These are phyloP conservation scores for Carallia brachiata DNA, from an alignment of 345 rosid species.

Conservation along the genomic window DNA sequence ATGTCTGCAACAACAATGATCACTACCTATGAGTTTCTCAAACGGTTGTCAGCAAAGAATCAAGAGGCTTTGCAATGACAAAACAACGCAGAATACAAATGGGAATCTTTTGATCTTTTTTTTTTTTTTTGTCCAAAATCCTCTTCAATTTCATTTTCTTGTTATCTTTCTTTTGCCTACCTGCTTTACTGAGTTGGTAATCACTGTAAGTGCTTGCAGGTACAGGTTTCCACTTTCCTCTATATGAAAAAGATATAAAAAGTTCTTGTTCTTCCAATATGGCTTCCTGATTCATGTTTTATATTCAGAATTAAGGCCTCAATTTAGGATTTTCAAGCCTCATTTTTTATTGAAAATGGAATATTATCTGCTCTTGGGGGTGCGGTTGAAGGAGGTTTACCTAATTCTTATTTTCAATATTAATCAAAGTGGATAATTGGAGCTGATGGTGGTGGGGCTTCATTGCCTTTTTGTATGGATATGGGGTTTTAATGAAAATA, in stretches of 20 bases:
- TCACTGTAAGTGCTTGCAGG: slow-evolving; percentile 16
- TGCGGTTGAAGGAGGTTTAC: too few relatives aligned
- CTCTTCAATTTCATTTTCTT: not conserved
- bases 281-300: not conserved
- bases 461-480: too few relatives aligned
- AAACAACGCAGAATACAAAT: not conserved
- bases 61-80: slow-evolving; percentile 38
- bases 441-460: too few relatives aligned
- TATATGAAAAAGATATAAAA: not conserved
- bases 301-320: too few relatives aligned
- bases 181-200: not conserved
- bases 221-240: not conserved
- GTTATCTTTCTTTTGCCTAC: slow-evolving; percentile 1
- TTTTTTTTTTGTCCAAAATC: not conserved
- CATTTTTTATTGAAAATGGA: too few relatives aligned
- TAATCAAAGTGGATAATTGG: too few relatives aligned
- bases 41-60: slow-evolving; percentile 79
- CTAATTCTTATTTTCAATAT: too few relatives aligned
- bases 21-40: slow-evolving; percentile 93
- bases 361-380: too few relatives aligned
- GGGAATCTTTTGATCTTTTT: not conserved
- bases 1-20: slow-evolving; percentile 96
- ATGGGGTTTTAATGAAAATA: too few relatives aligned
- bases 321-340: too few relatives aligned
- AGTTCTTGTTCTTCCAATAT: not conserved